These are phyloP conservation scores for Ophiostoma sp. DNA, from an alignment of 2,329 filamentous ascomycete genomes.

Conservation along the genomic window DNA sequence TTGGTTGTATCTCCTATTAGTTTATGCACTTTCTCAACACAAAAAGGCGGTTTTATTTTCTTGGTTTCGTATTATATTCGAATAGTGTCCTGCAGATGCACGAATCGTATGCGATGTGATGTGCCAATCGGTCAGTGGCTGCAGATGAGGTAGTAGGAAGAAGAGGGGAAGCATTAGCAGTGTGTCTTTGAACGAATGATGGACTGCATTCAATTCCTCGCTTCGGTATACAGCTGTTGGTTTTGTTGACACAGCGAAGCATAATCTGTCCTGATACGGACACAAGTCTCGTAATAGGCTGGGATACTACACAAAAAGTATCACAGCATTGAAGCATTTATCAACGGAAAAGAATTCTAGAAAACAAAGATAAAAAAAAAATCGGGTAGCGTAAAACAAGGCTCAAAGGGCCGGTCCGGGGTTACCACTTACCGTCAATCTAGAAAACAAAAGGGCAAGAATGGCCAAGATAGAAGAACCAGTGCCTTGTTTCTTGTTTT, in stretches of 20 bases:
- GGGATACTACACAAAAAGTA: neutral
- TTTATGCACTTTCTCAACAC: neutral
- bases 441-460: neutral
- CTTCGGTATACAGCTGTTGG: neutral
- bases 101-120: neutral
- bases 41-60: neutral
- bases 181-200: neutral
- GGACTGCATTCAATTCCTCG: neutral
- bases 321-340: neutral
- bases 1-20: neutral
- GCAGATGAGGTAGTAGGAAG: neutral
- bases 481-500: neutral
- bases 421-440: neutral
- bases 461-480: neutral
- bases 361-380: neutral
- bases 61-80: neutral
- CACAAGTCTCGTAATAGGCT: neutral
- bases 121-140: neutral
- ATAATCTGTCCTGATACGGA: neutral
- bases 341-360: neutral
- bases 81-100: neutral
- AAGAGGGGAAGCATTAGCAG: neutral
- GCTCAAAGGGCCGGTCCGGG: neutral
- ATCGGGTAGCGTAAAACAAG: neutral
- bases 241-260: neutral